A percentile compares a stretch with the other conserved stretches of the same genome.
These are phyloP conservation scores for Ceratobasidium sp. DNA, from an alignment of 1,284 basidiomycete species.

Conservation along the genomic window DNA sequence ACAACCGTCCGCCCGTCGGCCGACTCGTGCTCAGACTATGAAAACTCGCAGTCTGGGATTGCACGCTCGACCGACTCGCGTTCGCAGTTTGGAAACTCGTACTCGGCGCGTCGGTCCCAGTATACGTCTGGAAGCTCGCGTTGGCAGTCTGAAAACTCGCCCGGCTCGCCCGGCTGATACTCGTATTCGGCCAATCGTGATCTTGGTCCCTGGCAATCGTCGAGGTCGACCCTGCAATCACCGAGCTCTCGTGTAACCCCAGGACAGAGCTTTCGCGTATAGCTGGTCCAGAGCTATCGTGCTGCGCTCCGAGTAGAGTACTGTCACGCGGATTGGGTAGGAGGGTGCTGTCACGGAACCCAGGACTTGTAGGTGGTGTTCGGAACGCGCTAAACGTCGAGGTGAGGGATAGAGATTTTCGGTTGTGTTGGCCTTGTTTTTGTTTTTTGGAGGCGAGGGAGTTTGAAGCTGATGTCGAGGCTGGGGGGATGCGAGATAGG, in stretches of 20 bases:
- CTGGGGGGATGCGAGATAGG: not conserved
- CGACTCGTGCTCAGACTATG: constrained; percentile 18
- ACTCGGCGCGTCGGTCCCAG: constrained; percentile 4
- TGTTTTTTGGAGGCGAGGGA: not conserved
- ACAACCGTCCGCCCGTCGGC: not conserved
- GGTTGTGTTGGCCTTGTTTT: constrained; percentile 5
- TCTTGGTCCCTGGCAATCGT: not conserved
- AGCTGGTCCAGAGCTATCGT: constrained; percentile 5
- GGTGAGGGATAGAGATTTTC: constrained; percentile 26
- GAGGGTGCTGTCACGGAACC: not conserved
- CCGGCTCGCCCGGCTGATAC: constrained; percentile 1
- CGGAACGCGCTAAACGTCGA: constrained; percentile 37
- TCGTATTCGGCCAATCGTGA: not conserved
- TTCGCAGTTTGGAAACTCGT: constrained; percentile 7
- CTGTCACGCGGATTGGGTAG: not conserved
- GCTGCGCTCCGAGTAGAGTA: not conserved
- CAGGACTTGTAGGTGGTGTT: constrained; percentile 22
- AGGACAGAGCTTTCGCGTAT: constrained; percentile 4
- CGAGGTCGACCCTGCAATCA: not conserved
- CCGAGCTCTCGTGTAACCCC: constrained; percentile 2
- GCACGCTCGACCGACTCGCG: constrained; percentile 3
- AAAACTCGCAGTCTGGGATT: constrained; percentile 28
- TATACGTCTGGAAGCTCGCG: not conserved
- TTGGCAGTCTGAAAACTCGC: not conserved
- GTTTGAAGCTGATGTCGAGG: constrained; percentile 21